phyloP scores from a whole-genome alignment of 805 yeast species.

The Saccharomycopsis olivae region DNA sequence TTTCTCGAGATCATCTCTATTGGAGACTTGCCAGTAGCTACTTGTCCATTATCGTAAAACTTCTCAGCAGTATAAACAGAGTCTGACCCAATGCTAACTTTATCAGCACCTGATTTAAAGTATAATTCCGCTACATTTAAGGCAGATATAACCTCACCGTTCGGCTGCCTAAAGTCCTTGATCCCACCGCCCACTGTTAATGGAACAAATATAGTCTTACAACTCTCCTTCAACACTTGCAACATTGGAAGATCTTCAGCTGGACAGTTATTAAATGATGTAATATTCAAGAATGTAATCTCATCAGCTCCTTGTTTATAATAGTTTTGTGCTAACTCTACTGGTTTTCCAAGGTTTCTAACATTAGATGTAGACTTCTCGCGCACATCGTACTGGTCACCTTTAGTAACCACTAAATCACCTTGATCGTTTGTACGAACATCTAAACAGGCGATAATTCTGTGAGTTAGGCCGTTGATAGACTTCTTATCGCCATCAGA shows the following conservation, averaged over 20 bases:
- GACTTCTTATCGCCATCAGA: conserved; percentile 22
- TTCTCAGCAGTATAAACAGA: conserved; percentile 88
- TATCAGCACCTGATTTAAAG: conserved; percentile 96
- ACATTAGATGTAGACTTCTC: conserved; percentile 57
- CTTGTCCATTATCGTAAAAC: conserved; percentile 48
- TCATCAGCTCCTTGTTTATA: conserved; percentile 96
- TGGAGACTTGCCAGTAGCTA: conserved; percentile 68
- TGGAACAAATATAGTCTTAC: conserved; percentile 90
- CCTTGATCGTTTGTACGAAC: conserved; percentile 94
- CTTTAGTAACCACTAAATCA: conserved; percentile 95
- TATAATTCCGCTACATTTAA: conserved; percentile 84
- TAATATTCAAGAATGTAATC: conserved; percentile 86
- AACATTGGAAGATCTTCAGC: conserved; percentile 91
- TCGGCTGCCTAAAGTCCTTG: conserved; percentile 80
- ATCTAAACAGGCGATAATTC: conserved; percentile 93
- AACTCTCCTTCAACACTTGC: conserved; percentile 72
- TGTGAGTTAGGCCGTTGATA: conserved; percentile 59
- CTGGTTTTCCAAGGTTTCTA: conserved; percentile 94
- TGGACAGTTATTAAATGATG: conserved; percentile 93
- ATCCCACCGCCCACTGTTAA: conserved; percentile 98
- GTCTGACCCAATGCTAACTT: conserved; percentile 95
- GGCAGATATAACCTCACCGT: conserved; percentile 71
- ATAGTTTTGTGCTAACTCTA: conserved; percentile 82
- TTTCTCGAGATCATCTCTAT: conserved; percentile 88
- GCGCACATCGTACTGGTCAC: conserved; percentile 96